A percentile compares a stretch with the other conserved stretches of the same genome.
Evolutionary conservation across 2,329 filamentous ascomycete species (phyloP).

Genomic region (Microascus cirrosus): DNA sequence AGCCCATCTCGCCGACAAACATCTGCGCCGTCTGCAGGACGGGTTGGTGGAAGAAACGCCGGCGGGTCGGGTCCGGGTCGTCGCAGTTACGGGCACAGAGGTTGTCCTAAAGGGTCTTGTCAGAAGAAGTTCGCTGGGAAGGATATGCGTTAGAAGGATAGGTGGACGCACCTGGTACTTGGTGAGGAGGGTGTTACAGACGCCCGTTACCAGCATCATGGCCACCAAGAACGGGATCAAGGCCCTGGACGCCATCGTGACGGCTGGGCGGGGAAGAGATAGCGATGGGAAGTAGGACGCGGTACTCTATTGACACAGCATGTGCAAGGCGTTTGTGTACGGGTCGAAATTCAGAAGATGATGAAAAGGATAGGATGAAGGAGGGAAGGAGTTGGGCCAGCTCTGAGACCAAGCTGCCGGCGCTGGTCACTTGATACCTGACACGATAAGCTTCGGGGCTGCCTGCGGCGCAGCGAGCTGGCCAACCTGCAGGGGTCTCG

Average conservation of each 20-base stretch:
- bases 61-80: conserved; percentile 51
- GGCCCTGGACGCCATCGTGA: conserved; percentile 56
- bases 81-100: conserved; percentile 92
- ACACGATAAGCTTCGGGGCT: background rate
- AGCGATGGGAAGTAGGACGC: background rate
- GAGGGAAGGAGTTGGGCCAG: background rate
- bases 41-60: conserved; percentile 77
- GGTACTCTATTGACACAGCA: background rate
- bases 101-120: conserved; percentile 57
- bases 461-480: background rate
- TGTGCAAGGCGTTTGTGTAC: background rate
- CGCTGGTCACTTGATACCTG: background rate
- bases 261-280: background rate
- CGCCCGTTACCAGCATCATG: conserved; percentile 94
- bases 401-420: background rate
- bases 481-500: background rate
- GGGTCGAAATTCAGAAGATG: background rate
- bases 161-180: conserved; percentile 67
- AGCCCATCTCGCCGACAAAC: conserved; percentile 94
- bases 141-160: background rate
- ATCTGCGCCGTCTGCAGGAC: conserved; percentile 95
- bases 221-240: conserved; percentile 76
- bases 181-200: conserved; percentile 92
- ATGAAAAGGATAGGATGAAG: background rate
- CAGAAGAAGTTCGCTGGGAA: background rate